Evolutionary conservation across 768 basidiomycete species (phyloP).

Genomic region (Calocybe gangraenosa): DNA sequence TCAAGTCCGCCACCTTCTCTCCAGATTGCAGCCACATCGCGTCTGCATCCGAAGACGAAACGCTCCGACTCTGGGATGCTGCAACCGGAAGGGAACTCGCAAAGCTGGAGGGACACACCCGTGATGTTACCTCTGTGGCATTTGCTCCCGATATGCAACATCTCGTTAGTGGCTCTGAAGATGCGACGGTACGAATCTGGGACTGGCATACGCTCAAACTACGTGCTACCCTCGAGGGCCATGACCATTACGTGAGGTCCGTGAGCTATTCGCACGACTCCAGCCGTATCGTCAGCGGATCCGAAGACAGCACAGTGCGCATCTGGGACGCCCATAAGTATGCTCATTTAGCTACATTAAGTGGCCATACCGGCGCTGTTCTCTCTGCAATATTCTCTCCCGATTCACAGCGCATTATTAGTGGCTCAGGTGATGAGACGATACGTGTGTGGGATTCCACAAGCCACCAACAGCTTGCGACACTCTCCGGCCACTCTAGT

Average conservation of each 20-base stretch:
- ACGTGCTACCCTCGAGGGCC: constrained; percentile 5
- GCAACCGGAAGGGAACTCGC: constrained; percentile 7
- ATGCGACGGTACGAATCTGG: constrained; percentile 11
- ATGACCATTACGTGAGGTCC: constrained; percentile 8
- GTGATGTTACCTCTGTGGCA: constrained; percentile 9
- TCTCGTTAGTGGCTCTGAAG: constrained; percentile 11
- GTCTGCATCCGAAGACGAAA: constrained; percentile 10
- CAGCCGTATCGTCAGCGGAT: constrained; percentile 4
- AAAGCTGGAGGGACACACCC: constrained; percentile 4
- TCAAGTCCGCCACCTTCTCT: constrained; percentile 8
- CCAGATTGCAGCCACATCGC: constrained; percentile 7
- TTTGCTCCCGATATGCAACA: constrained; percentile 9
- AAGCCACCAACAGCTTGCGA: constrained; percentile 4
- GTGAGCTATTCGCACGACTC: constrained; percentile 10
- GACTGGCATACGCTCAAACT: constrained; percentile 6
- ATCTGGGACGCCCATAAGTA: constrained; percentile 7
- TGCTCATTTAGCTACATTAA: constrained; percentile 1
- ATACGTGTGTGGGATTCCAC: constrained; percentile 8
- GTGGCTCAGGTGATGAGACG: constrained; percentile 10
- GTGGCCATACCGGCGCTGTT: constrained; percentile 7
- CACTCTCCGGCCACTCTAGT: constrained; percentile 8
- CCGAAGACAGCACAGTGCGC: constrained; percentile 12
- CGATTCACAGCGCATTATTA: constrained; percentile 6
- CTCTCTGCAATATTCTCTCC: constrained; percentile 4
- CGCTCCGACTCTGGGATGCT: constrained; percentile 10